Percentiles rank a stretch among this genome's conserved stretches.
Conservation (phyloP, 768 basidiomycete species). For the Pulveroboletus ravenelii region DNA sequence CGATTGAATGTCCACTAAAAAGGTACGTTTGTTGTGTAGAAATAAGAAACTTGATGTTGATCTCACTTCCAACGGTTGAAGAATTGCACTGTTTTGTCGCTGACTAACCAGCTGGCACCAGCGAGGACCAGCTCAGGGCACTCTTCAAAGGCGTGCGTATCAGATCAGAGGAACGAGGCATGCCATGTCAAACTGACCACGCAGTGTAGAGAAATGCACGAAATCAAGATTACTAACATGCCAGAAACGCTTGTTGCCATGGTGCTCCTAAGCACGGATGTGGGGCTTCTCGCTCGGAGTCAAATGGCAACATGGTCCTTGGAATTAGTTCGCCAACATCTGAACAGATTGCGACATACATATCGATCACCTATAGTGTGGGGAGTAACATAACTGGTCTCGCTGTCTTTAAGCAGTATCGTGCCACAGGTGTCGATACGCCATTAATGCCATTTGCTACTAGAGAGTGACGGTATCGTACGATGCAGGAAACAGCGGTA, state of each 20-base stretch:
- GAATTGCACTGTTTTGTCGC: slow-evolving; percentile 85
- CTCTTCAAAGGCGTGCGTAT: slow-evolving; percentile 82
- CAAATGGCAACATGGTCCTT: neutral
- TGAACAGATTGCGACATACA: slow-evolving; percentile 24
- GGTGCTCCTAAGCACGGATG: slow-evolving; percentile 38
- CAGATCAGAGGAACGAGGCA: neutral
- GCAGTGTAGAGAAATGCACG: slow-evolving; percentile 85
- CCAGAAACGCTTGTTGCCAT: slow-evolving; percentile 65
- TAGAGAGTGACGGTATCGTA: too few species aligned
- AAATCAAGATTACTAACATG: slow-evolving; percentile 71
- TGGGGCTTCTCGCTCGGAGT: slow-evolving; percentile 23
- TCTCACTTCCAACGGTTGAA: slow-evolving; percentile 28
- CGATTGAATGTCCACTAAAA: slow-evolving; percentile 41
- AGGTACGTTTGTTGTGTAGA: slow-evolving; percentile 37
- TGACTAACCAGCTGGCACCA: slow-evolving; percentile 51
- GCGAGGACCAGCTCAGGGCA: slow-evolving; percentile 59
- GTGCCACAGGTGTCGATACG: slow-evolving; percentile 30
- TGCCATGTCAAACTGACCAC: slow-evolving; percentile 9
- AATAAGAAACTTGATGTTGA: neutral
- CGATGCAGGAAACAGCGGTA: too few species aligned
- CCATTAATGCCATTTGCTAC: slow-evolving; percentile 9
- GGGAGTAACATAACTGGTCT: slow-evolving; percentile 31
- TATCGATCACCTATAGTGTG: slow-evolving; percentile 26
- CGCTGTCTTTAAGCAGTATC: slow-evolving; percentile 30
- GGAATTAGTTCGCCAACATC: slow-evolving; percentile 9